A percentile compares a stretch with the other conserved stretches of the same genome.
Conservation (phyloP, 2,329 filamentous ascomycete species). For the Phialocephala sp. region DNA sequence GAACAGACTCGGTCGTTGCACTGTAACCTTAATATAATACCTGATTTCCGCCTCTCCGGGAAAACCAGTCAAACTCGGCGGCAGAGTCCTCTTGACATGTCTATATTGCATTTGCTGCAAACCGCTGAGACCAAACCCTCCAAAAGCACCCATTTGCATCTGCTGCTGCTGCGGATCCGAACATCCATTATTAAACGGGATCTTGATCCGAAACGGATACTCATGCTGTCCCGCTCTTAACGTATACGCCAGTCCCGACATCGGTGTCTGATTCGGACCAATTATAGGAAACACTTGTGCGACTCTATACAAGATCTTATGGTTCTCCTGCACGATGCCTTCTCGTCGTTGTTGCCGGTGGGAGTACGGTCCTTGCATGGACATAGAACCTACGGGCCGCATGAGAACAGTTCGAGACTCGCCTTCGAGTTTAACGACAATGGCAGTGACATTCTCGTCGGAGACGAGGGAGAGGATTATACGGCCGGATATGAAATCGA, state of each 20-base stretch:
- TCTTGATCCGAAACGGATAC: slow-evolving; percentile 80
- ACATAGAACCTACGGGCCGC: slow-evolving; percentile 29
- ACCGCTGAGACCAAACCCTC: slow-evolving; percentile 67
- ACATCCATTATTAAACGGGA: slow-evolving; percentile 76
- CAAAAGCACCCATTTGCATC: slow-evolving; percentile 53
- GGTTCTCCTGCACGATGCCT: slow-evolving; percentile 58
- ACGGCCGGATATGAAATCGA: slow-evolving; percentile 72
- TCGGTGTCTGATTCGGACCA: slow-evolving; percentile 38
- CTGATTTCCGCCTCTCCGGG: slow-evolving; percentile 86
- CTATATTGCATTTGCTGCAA: slow-evolving; percentile 63
- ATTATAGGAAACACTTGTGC: slow-evolving; percentile 70
- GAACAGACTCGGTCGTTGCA: slow-evolving; percentile 85
- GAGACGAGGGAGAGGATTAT: slow-evolving; percentile 64
- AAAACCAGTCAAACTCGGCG: slow-evolving; percentile 87
- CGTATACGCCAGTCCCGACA: slow-evolving; percentile 53
- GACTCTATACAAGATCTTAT: slow-evolving; percentile 78
- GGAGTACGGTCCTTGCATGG: slow-evolving; percentile 24
- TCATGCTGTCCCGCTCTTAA: slow-evolving; percentile 73
- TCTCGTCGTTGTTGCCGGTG: slow-evolving; percentile 27
- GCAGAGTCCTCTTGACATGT: slow-evolving; percentile 86
- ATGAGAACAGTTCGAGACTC: slow-evolving; percentile 69
- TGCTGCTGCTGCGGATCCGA: slow-evolving; percentile 54
- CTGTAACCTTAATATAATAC: slow-evolving; percentile 95
- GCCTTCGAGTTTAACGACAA: slow-evolving; percentile 84
- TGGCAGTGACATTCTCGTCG: slow-evolving; percentile 72